Conservation (phyloP, 2,329 filamentous ascomycete genomes). For the Verticillium alfalfae region DNA sequence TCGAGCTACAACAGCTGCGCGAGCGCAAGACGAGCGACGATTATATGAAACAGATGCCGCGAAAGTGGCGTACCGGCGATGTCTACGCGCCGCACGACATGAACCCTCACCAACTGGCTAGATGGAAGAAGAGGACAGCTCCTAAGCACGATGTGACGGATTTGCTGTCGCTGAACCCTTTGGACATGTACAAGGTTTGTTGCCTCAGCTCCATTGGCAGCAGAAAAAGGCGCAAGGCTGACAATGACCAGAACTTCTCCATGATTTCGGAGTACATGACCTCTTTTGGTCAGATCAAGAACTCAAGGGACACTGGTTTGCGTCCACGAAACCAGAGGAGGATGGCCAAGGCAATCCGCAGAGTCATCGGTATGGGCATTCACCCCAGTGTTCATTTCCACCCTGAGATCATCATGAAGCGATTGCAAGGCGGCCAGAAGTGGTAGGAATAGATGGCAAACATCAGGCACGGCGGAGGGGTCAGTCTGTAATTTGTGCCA, state of each 20-base stretch:
- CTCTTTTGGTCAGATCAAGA: constrained; percentile 77
- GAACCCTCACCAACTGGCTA: constrained; percentile 68
- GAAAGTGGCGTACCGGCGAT: constrained; percentile 72
- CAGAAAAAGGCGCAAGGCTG: not conserved
- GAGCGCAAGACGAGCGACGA: constrained; percentile 39
- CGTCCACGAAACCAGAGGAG: constrained; percentile 86
- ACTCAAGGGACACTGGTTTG: constrained; percentile 69
- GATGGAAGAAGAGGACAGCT: constrained; percentile 61
- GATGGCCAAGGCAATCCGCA: constrained; percentile 85
- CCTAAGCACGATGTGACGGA: constrained; percentile 71
- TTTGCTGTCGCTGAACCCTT: constrained; percentile 69
- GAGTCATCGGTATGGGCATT: constrained; percentile 82
- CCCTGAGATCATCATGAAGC: constrained; percentile 65
- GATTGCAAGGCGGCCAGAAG: constrained; percentile 5
- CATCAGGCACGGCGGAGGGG: not conserved
- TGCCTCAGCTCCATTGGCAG: not conserved
- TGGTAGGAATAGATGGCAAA: not conserved
- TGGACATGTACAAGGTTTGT: constrained; percentile 81
- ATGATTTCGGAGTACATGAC: constrained; percentile 88
- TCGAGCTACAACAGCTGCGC: constrained; percentile 29
- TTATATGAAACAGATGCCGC: constrained; percentile 58
- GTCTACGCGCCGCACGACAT: constrained; percentile 90
- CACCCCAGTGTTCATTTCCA: constrained; percentile 90
- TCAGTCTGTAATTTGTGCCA: not conserved
- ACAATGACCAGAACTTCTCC: constrained; percentile 69